Conservation (phyloP, 345 rosid genomes). For the Eucalyptus caleyi region DNA sequence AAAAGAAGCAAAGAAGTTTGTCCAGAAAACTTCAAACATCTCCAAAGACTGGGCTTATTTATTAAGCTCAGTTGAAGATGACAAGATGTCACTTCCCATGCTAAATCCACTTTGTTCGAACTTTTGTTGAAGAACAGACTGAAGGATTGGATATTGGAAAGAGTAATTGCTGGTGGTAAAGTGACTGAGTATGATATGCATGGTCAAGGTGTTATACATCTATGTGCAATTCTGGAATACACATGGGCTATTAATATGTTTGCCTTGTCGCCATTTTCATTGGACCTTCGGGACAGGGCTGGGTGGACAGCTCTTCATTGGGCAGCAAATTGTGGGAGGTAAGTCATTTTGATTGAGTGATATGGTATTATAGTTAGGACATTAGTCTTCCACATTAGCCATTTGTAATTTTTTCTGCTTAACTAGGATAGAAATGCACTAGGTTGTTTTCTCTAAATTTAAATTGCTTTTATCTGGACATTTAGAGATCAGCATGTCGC, state of each 20-base stretch:
- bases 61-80: conserved; percentile 44
- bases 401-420: not conserved
- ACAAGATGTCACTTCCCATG: conserved; percentile 37
- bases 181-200: conserved; percentile 46
- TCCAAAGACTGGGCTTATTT: conserved; percentile 60
- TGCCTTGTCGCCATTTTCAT: conserved; percentile 66
- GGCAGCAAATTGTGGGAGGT: conserved; percentile 94
- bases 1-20: conserved; percentile 60
- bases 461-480: not conserved
- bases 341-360: not conserved
- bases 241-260: conserved; percentile 70
- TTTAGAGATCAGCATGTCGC: not conserved
- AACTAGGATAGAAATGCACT: not conserved
- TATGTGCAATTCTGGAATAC: conserved; percentile 84
- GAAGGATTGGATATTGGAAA: conserved; percentile 88
- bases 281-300: conserved; percentile 75
- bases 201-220: conserved; percentile 88
- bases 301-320: conserved; percentile 99
- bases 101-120: conserved; percentile 55
- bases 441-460: not conserved
- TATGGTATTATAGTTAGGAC: not conserved
- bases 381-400: not conserved
- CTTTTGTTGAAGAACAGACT: conserved; percentile 60
- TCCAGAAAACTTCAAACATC: conserved; percentile 31
- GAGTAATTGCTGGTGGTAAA: conserved; percentile 50